Percentiles rank a stretch among this genome's conserved stretches.
phyloP scores from a whole-genome alignment of 148 eudicot genomes.

The Oxyria digyna region DNA sequence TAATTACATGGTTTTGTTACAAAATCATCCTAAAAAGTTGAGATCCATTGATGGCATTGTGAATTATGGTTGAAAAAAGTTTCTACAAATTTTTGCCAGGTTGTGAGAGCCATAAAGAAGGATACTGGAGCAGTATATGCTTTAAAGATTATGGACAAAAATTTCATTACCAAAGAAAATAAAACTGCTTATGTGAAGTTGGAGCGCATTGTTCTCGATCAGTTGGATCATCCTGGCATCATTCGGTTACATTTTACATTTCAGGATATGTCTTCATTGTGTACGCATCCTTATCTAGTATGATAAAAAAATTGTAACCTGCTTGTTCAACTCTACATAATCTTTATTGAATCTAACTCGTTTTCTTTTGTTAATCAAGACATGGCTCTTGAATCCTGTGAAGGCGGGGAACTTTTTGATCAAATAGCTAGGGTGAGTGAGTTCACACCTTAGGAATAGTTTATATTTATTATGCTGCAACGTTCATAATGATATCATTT shows the following conservation, averaged over 20 bases:
- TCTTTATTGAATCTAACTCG: not conserved
- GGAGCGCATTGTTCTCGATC: conserved; percentile 93
- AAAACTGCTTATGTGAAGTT: conserved; percentile 92
- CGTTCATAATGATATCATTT: conserved; percentile 13
- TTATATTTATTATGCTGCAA: not conserved
- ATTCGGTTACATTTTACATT: conserved; percentile 81
- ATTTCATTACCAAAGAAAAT: conserved; percentile 95
- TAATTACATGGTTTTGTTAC: not conserved
- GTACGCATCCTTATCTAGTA: conserved; percentile 30
- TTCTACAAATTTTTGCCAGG: conserved; percentile 25
- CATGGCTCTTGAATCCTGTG: conserved; percentile 97
- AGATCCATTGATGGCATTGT: not conserved
- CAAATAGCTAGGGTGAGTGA: conserved; percentile 87
- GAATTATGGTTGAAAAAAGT: not conserved
- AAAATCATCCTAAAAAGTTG: not conserved
- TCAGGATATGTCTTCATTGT: conserved; percentile 81
- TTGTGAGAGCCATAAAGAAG: conserved; percentile 87
- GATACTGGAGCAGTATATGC: conserved; percentile 80
- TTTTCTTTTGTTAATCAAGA: conserved; percentile 34
- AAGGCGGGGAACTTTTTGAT: conserved; percentile 97
- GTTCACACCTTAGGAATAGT: not conserved
- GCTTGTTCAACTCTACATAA: not conserved
- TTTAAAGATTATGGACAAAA: conserved; percentile 95
- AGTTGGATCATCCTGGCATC: conserved; percentile 91
- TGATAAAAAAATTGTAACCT: not conserved